Evolutionary conservation across 2,329 filamentous ascomycete species (phyloP), one percentile per base, ranked within the genome.

Genomic region (Diaporthe helianthi): DNA sequence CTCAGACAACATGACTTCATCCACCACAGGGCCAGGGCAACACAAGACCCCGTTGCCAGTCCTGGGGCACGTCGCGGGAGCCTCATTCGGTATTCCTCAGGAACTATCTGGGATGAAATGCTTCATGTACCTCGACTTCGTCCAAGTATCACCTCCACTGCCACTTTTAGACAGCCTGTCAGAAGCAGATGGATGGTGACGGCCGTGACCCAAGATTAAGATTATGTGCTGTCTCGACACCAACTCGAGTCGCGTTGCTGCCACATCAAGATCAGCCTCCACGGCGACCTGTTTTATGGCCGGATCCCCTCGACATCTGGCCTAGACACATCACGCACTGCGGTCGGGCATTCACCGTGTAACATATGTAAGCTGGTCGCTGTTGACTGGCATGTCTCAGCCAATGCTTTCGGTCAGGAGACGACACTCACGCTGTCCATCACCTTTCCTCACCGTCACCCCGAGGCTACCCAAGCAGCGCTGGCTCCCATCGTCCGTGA

Each of bases 1-100:
- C 44, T 67, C 52, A 67, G 52, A 41, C 65, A 58, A 10, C 10
- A 67, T 67, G 65, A 58, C 65, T 67, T 67, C 52, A 67, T 38
- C 36, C 53, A 24, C 65, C 65, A 51, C 52, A 58, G 54, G 31
- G 52, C 65, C 52, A 22, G 52, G 52, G 52, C 22, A 67, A 19
- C 65, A 67, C 65, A 67, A 58, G 52, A 38, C 26, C 31, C 22
- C 10, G 22, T 38, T 41, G 44, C 8, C 29, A 58, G 52, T 26
- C 10, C n/a, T 29, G 22, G 8, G 31, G 15, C 64, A 26, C n/a
- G 31, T 36, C 22, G n/a, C 41, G 29, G 49, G 64, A 67, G 64
- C 64, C 64, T 67, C 52, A 46, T 67, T 58, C 64, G 64, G 55
- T n/a, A 4, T 38, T 19, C 22, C 1, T 7, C 29, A 24, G 44